These are phyloP conservation scores for Trichosanthes cucumerina DNA, from an alignment of 306 rosid species.

Conservation along the genomic window DNA sequence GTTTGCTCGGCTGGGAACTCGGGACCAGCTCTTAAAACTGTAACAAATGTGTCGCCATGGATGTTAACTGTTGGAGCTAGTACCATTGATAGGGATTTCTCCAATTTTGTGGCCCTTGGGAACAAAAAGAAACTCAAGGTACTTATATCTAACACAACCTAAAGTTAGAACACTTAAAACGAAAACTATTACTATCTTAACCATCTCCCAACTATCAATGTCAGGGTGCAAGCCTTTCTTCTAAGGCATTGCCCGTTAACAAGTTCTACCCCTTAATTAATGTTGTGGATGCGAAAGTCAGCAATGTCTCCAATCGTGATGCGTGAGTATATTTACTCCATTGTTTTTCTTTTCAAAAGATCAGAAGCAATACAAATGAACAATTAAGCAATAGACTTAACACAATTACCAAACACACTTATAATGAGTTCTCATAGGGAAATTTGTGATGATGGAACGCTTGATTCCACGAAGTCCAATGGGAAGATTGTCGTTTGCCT, in stretches of 20 bases:
- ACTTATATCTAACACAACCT: background rate
- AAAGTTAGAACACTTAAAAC: background rate
- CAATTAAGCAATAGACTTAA: slow-evolving; percentile 16
- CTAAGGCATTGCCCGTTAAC: background rate
- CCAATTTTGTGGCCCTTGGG: slow-evolving; percentile 35
- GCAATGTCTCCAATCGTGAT: background rate
- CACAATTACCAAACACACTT: background rate
- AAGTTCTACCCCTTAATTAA: slow-evolving; percentile 3
- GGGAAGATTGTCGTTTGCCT: slow-evolving; percentile 58
- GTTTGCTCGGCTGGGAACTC: slow-evolving; percentile 72
- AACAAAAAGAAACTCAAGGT: slow-evolving; percentile 14
- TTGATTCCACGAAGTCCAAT: slow-evolving; percentile 36
- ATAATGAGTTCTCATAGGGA: slow-evolving; percentile 13
- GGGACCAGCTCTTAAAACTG: slow-evolving; percentile 46
- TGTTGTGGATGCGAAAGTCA: slow-evolving; percentile 6
- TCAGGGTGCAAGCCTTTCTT: slow-evolving; percentile 1
- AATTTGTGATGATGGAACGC: slow-evolving; percentile 23
- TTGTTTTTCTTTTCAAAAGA: background rate
- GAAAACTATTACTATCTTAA: background rate
- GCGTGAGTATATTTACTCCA: slow-evolving; percentile 4
- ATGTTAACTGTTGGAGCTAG: slow-evolving; percentile 76
- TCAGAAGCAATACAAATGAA: background rate
- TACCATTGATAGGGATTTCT: slow-evolving; percentile 53
- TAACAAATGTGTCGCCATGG: slow-evolving; percentile 80
- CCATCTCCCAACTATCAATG: background rate